These are phyloP conservation scores for Ceriops tagal DNA, from an alignment of 345 rosid species.

Conservation along the genomic window DNA sequence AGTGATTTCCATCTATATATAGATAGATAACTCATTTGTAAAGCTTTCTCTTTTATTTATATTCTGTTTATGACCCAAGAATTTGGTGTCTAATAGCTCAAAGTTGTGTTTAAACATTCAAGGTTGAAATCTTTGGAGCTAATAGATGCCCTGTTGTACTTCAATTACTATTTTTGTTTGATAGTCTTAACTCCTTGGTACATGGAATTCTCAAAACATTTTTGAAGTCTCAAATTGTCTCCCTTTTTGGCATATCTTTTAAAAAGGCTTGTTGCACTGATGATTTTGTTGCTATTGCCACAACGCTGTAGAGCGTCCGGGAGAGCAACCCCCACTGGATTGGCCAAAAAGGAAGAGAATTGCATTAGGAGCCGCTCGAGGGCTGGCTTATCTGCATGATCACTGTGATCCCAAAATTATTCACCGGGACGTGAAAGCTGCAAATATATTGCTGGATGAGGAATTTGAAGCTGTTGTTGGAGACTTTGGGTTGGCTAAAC, in stretches of 20 bases:
- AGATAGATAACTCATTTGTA: too few relatives aligned
- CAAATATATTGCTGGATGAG: constrained; percentile 88
- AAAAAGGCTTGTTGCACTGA: neutral
- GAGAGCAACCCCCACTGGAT: constrained; percentile 47
- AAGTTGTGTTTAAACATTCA: neutral
- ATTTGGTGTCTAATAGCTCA: neutral
- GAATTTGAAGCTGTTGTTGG: constrained; percentile 96
- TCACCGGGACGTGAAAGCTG: constrained; percentile 96
- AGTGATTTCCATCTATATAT: neutral
- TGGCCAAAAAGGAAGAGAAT: constrained; percentile 73
- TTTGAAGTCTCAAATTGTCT: neutral
- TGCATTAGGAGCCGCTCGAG: constrained; percentile 84
- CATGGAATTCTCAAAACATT: neutral
- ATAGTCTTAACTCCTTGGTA: neutral
- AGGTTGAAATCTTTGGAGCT: neutral
- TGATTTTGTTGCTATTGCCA: constrained; percentile 11
- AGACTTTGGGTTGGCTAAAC: constrained; percentile 90
- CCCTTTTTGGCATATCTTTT: neutral
- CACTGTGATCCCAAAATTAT: constrained; percentile 93
- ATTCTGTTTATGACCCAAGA: neutral
- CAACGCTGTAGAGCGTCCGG: constrained; percentile 48
- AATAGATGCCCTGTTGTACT: neutral
- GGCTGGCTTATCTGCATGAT: constrained; percentile 88
- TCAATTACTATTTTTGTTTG: neutral
- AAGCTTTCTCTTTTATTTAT: neutral